Percentiles rank a stretch among this genome's conserved stretches.
These are phyloP conservation scores for Spergularia azorica DNA, from an alignment of 179 eudicot genomes.

Conservation along the genomic window DNA sequence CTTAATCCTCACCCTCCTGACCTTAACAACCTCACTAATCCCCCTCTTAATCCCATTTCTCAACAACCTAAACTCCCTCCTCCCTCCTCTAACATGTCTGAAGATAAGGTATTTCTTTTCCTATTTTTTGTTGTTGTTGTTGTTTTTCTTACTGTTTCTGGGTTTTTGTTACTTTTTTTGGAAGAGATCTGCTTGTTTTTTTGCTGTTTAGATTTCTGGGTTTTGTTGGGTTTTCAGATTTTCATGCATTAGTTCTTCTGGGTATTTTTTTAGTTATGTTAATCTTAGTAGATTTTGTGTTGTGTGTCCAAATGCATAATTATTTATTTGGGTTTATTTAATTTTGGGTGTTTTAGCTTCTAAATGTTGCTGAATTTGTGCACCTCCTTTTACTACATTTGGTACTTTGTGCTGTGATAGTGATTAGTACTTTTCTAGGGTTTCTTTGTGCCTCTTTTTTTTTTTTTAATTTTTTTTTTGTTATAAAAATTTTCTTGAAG, in stretches of 20 bases:
- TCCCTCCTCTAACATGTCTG: constrained; percentile 22
- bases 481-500: neutral
- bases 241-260: neutral
- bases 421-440: neutral
- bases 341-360: neutral
- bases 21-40: neutral
- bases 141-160: neutral
- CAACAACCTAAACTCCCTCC: neutral
- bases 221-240: neutral
- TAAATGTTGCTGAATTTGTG: neutral
- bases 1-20: neutral
- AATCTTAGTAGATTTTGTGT: neutral
- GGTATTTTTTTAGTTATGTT: neutral
- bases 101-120: constrained; percentile 31
- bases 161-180: neutral
- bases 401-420: neutral
- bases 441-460: neutral
- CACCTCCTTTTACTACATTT: neutral
- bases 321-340: neutral
- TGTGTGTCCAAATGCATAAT: neutral
- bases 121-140: neutral
- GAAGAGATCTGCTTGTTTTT: neutral
- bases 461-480: neutral
- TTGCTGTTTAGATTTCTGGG: constrained; percentile 20
- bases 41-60: constrained; percentile 23